Base-by-base conservation (phyloP, 75 land plant species). In the Isoetes taiwanensis region DNA sequence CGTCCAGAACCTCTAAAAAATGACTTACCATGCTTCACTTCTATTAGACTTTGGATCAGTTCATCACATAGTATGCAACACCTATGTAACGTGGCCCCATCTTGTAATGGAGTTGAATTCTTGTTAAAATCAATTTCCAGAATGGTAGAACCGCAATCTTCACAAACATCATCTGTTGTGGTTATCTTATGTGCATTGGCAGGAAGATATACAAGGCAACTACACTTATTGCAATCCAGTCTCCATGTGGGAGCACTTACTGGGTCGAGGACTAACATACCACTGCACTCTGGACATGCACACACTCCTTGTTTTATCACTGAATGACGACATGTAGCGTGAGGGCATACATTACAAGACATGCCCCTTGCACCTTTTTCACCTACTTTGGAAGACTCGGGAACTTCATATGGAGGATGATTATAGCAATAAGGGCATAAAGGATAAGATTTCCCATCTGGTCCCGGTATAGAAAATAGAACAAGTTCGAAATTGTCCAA, bases 211-310 rank as follows among this genome's bases (percentile, higher is more conserved):
- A 91, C 95, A 19, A 91, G 77, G 57, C 88, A 87, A 30, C 82
- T 91, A 72, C 97, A 91, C 68, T 59, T 78, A 69, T 91, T 91
- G 67, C 97, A 91, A 58, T 78, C 71, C 26, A 91, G 76, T 68
- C 85, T 83, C 97, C 97, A 91, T 56, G 83, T 91, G 33, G 97
- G 95, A 19, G 85, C 89, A 62, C 95, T 87, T 14, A 91, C 82
- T 17, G 97, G 97, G 55, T 91, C 97, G 16, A 91, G 85, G 20
- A 91, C 73, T 12, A 91, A 69, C 1, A 89, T 91, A 26, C 97
- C 97, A 58, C 59, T 62, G 58, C 97, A 91, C 59, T 91, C 95
- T 2, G 95, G 95, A 40, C 97, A 91, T 23, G 97, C 95, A 66
- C 97, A 91, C 8, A 91, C 97, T 57, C 95, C 88, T 75, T 86